Base-by-base conservation (phyloP, 139 green algal species). In the Haematococcus lacustris region DNA sequence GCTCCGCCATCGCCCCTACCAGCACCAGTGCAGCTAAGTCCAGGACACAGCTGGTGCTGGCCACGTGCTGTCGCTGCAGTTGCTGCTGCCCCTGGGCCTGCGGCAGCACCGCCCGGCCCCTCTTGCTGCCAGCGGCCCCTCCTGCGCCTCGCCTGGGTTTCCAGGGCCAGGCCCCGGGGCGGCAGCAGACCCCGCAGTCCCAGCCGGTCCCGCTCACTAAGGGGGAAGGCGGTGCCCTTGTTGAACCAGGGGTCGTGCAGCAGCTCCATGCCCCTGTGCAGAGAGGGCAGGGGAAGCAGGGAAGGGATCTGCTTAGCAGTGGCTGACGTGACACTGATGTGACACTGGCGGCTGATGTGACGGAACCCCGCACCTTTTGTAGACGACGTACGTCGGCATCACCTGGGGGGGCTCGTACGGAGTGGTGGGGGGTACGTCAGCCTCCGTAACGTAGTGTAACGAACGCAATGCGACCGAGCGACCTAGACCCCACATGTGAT, bases 171-270 rank as follows among this genome's bases (percentile, higher is more conserved):
- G 5, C 83, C 71, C 0, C 82, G 60, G 1, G 90, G 87, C 17
- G 94, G 94, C 62, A 98, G 81, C 34, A 98, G 83, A 23, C 94
- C 94, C 2, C 93, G 77, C 34, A 98, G 71, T 0, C 86, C 87
- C 32, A 98, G 72, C 0, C 93, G 79, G 66, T 98, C 94, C 0
- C 93, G 80, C 76, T 98, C 94, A 9, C 82, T 50, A 0, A 76
- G 26, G 3, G 82, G 80, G 66, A 97, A 96, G 0, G 86, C 88
- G 3, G 90, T 97, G 62, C 94, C 82, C 75, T 89, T 92, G 76
- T 93, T 93, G 74, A 76, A 88, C 75, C 85, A 87, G 6, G 87
- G 78, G 78, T 93, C 88, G 35, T 89, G 82, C 26, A 93, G 71
- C 30, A 93, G 59, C 43, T 88, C 86, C 1, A 82, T 38, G 25